These are phyloP conservation scores for Ogataea ramenticola DNA, from an alignment of 805 yeast species.

Conservation along the genomic window DNA sequence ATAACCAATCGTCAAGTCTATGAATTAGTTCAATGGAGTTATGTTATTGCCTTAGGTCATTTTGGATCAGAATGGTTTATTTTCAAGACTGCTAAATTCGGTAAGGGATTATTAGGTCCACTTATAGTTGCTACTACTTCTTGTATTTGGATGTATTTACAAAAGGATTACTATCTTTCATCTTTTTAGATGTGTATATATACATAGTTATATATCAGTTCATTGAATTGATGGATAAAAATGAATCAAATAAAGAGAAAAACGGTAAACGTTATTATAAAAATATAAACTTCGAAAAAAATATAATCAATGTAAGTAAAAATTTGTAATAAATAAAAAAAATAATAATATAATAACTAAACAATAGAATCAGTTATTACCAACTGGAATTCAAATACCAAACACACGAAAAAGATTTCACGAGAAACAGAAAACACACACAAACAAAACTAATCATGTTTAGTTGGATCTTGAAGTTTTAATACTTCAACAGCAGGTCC, in stretches of 20 bases:
- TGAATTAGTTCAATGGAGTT: slow-evolving; percentile 73
- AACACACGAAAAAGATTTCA: background rate
- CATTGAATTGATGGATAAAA: no score
- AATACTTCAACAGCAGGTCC: slow-evolving; percentile 92
- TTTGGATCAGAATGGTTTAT: slow-evolving; percentile 78
- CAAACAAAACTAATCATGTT: slow-evolving; percentile 6
- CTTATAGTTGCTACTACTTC: slow-evolving; percentile 68
- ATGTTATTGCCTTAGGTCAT: slow-evolving; percentile 76
- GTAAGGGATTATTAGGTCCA: slow-evolving; percentile 88
- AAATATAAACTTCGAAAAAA: no score
- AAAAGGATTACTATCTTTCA: slow-evolving; percentile 52
- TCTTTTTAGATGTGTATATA: no score
- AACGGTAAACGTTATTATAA: no score
- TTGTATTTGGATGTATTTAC: slow-evolving; percentile 74
- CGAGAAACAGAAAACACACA: background rate
- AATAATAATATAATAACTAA: no score
- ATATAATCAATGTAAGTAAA: no score
- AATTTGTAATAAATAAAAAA: no score
- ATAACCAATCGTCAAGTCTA: slow-evolving; percentile 63
- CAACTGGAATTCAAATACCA: no score
- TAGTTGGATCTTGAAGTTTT: slow-evolving; percentile 79
- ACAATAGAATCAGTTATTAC: no score
- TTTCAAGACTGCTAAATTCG: slow-evolving; percentile 73
- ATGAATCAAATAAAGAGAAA: background rate
- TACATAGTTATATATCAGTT: no score